phyloP scores from a whole-genome alignment of 2,329 filamentous ascomycete species.

The Alternaria longipes region DNA sequence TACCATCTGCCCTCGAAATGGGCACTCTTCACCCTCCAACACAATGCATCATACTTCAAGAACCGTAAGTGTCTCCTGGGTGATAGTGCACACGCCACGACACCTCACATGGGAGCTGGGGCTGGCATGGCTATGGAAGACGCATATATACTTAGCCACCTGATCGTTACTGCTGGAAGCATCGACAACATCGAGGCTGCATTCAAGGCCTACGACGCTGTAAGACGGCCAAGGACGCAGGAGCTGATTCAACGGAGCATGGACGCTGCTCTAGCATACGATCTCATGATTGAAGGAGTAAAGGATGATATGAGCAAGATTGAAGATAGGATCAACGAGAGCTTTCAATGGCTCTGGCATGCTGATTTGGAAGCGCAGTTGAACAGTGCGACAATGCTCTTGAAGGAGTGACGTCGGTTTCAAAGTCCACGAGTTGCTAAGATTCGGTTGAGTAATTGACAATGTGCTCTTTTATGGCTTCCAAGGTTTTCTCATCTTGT shows the following conservation, averaged over 20 bases:
- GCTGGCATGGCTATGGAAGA: conserved; percentile 66
- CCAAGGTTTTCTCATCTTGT: neutral
- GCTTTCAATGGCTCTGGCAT: conserved; percentile 41
- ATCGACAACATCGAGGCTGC: conserved; percentile 38
- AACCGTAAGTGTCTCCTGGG: conserved; percentile 59
- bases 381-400: conserved; percentile 23
- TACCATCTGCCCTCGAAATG: conserved; percentile 55
- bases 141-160: conserved; percentile 53
- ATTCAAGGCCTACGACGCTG: conserved; percentile 49
- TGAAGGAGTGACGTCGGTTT: neutral
- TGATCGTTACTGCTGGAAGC: conserved; percentile 36
- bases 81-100: conserved; percentile 64
- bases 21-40: conserved; percentile 62
- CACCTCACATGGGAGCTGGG: conserved; percentile 63
- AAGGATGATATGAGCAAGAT: conserved; percentile 28
- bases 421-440: neutral
- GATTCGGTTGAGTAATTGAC: neutral
- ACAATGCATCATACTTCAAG: conserved; percentile 54
- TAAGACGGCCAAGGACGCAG: conserved; percentile 51
- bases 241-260: conserved; percentile 43
- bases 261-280: conserved; percentile 29
- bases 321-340: conserved; percentile 23
- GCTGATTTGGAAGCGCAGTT: conserved; percentile 39
- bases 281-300: conserved; percentile 30
- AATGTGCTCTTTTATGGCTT: neutral